Conservation (phyloP, 495 filamentous ascomycete genomes). For the Hyaloscypha hepaticicola region DNA sequence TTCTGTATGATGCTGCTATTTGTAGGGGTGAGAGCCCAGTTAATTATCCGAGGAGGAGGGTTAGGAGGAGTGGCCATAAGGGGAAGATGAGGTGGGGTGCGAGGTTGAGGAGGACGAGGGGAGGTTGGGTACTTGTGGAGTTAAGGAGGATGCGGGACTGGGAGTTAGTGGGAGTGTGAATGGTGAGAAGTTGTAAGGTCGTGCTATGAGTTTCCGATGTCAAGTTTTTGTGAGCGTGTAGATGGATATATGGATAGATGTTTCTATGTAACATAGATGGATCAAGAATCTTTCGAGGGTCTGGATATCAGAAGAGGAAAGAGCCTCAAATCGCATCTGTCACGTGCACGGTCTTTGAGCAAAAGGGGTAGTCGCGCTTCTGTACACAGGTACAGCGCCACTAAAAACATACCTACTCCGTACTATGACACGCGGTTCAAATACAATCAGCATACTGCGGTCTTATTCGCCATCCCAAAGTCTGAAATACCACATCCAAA, state of each 20-base stretch:
- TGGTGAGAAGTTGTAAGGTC: neutral
- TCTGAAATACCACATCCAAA: neutral
- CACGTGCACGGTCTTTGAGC: neutral
- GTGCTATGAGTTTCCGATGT: neutral
- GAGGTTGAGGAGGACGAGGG: constrained; percentile 15
- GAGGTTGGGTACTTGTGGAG: neutral
- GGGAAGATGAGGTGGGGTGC: constrained; percentile 24
- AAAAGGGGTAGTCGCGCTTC: neutral
- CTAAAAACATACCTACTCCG: neutral
- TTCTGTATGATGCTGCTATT: constrained; percentile 52
- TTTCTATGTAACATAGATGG: too few relatives aligned
- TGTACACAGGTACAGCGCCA: neutral
- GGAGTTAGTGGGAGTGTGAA: neutral
- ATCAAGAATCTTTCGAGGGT: too few relatives aligned
- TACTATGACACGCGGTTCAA: neutral
- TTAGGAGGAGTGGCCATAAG: constrained; percentile 26
- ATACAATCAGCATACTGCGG: neutral
- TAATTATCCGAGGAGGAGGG: constrained; percentile 42
- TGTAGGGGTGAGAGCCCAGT: constrained; percentile 55
- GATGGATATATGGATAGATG: too few relatives aligned
- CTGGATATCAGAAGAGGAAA: too few relatives aligned
- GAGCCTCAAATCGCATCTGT: too few relatives aligned
- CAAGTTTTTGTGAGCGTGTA: neutral
- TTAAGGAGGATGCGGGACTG: neutral
- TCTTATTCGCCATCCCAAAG: neutral